A percentile compares a stretch with the other conserved stretches of the same genome.
These are phyloP conservation scores for Paracoccidioides brasiliensis DNA, from an alignment of 2,329 filamentous ascomycete genomes.

Conservation along the genomic window DNA sequence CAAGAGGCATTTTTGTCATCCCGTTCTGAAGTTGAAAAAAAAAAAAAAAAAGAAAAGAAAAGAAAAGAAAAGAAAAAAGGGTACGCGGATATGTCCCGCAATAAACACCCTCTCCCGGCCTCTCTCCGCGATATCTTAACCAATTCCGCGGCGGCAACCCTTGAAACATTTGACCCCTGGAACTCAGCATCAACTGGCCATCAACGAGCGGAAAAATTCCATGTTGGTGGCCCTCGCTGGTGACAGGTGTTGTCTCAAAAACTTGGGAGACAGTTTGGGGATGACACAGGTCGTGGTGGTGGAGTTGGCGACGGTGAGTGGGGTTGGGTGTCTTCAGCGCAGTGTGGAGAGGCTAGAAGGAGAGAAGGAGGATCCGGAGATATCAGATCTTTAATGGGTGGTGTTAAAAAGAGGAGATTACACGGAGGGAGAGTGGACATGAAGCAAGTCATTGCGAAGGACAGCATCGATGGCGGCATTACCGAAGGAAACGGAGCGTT, in stretches of 20 bases:
- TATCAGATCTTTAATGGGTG: conserved; percentile 36
- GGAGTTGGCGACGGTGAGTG: conserved; percentile 40
- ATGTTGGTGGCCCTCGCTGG: conserved; percentile 11
- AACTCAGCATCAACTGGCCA: conserved; percentile 14
- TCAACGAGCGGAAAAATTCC: conserved; percentile 12
- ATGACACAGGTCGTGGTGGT: conserved; percentile 15
- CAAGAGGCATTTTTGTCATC: too few species aligned
- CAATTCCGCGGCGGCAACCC: conserved; percentile 11
- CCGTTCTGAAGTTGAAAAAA: too few species aligned
- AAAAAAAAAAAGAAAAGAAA: too few species aligned
- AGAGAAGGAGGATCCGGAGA: conserved; percentile 22
- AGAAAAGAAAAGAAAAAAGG: not conserved
- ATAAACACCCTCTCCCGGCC: conserved; percentile 14
- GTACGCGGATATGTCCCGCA: conserved; percentile 8
- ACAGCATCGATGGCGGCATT: not conserved
- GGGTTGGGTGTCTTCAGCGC: conserved; percentile 28
- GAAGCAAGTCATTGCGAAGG: conserved; percentile 5
- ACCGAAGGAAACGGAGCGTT: conserved; percentile 8
- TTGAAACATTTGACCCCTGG: conserved; percentile 15
- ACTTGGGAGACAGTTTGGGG: conserved; percentile 9
- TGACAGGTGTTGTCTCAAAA: conserved; percentile 10
- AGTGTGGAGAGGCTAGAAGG: conserved; percentile 15
- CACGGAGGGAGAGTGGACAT: conserved; percentile 15
- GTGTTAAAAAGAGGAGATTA: conserved; percentile 32
- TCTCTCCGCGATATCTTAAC: conserved; percentile 14